Evolutionary conservation across 768 basidiomycete genomes (phyloP), one percentile per base, ranked within the genome.

Genomic region (Termitomyces sp.): DNA sequence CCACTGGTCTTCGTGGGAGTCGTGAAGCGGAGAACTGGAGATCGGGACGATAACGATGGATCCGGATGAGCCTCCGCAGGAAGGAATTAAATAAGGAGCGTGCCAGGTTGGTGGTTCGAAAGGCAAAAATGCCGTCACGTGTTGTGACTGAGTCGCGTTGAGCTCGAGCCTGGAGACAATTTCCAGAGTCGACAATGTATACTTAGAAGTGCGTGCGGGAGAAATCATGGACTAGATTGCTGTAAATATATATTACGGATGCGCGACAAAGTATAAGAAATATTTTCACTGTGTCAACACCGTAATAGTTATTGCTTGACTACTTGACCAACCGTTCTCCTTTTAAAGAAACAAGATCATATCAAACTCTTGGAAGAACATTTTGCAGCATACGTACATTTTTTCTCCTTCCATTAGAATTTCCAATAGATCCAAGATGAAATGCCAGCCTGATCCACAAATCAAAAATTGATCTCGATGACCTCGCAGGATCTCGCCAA

Each of bases 51-150:
- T 58, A 48, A 53, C 52, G 58, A 51, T 54, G 47, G 56, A 60
- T 39, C 50, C 57, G 34, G 49, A 60, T 51, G 44, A 37, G 30
- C 49, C 31, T 58, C 37, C 54, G 27, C 15, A 55, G 48, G n/a
- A 58, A 53, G 18, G 53, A 20, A 16, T 30, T 42, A 16, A 63
- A 37, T 13, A 37, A 41, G n/a, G 57, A 55, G 16, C 57, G 59
- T 33, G 62, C 59, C 59, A 63, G 59, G 22, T 18, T 58, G 55
- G 44, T 22, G 52, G 55, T 27, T 39, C 49, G 15, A 39, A 27
- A 11, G 4, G 15, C 24, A 39, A 52, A 52, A 52, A 37, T 44
- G 4, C 16, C 20, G n/a, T 55, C 59, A 55, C 59, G 55, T 60
- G 59, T 56, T 41, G 55, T 60, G 54, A 56, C 55, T 4, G 9